Evolutionary conservation across 768 basidiomycete genomes (phyloP).

Genomic region (Asterophora lycoperdoides): DNA sequence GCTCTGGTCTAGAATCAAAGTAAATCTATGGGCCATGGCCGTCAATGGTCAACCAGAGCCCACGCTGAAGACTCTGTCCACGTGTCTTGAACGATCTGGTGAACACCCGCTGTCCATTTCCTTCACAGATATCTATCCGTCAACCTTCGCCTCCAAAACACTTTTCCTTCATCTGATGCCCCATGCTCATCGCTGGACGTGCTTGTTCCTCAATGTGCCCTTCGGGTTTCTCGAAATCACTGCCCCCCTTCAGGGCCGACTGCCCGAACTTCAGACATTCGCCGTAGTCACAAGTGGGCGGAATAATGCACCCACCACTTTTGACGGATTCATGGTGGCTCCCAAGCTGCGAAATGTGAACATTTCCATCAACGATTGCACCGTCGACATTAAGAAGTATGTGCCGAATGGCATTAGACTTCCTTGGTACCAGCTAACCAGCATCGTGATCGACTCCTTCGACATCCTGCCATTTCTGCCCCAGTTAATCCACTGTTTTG

Average conservation of each 20-base stretch:
- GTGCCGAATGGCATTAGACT: background rate
- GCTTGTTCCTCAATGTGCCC: background rate
- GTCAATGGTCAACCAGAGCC: background rate
- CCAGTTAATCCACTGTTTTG: background rate
- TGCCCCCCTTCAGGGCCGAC: background rate
- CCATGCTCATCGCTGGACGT: background rate
- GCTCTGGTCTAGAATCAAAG: background rate
- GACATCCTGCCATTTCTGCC: background rate
- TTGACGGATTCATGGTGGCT: background rate
- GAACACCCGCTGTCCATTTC: background rate
- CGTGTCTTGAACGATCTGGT: background rate
- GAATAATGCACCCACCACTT: background rate
- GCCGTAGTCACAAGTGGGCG: background rate
- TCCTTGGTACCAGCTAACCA: conserved; percentile 2
- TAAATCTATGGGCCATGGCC: background rate
- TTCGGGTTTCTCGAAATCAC: background rate
- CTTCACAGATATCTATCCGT: background rate
- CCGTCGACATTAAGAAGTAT: background rate
- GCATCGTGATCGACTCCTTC: background rate
- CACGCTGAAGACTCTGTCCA: background rate
- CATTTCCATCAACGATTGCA: background rate
- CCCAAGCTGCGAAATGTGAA: background rate
- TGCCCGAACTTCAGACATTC: background rate
- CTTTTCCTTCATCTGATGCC: background rate
- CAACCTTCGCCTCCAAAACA: background rate